Evolutionary conservation across 1,284 basidiomycete species (phyloP), one percentile per base, ranked within the genome.

Genomic region (Leccinum fuscescens): DNA sequence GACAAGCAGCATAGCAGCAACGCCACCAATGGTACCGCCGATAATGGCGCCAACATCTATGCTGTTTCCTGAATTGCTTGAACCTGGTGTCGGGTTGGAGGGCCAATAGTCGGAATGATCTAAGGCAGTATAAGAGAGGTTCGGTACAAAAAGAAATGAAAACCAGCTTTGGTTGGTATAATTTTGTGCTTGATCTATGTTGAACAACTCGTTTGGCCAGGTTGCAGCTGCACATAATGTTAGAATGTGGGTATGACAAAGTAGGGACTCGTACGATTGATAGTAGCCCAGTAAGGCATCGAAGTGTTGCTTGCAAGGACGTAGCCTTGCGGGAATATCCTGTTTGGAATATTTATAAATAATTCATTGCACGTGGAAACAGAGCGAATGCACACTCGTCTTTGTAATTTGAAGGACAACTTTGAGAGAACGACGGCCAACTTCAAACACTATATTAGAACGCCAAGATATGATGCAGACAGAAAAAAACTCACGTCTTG

Each of bases 271-370:
- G 15, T 60, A 71, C 72, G 71, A 31, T 73, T 6, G 9, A 24
- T 62, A 7, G 50, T 62, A 31, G 72, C 68, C 72, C 72, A 71
- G 42, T 63, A 64, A 44, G 70, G 70, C 50, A 71, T 74, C 1
- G 72, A 67, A 27, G n/a, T 22, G 33, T 64, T 59, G 3, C 37
- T 22, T 7, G 14, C 29, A 31, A 74, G 56, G 11, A 66, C 58
- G 37, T 62, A 71, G 12, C 63, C 62, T 7, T 54, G 54, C 6
- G 70, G 70, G 48, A 74, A 71, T 2, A 57, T 15, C 37, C 70
- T 71, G 33, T 9, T 29, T n/a, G 4, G 8, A 1, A 15, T 24
- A 6, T 6, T 69, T n/a, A 62, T 44, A 44, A 48, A 20, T 3
- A 3, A n/a, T 39, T 3, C 33, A 15, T 42, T 39, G 14, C 3